A percentile compares a stretch with the other conserved stretches of the same genome.
These are phyloP conservation scores for Pyronema domesticum DNA, from an alignment of 495 filamentous ascomycete species.

Conservation along the genomic window DNA sequence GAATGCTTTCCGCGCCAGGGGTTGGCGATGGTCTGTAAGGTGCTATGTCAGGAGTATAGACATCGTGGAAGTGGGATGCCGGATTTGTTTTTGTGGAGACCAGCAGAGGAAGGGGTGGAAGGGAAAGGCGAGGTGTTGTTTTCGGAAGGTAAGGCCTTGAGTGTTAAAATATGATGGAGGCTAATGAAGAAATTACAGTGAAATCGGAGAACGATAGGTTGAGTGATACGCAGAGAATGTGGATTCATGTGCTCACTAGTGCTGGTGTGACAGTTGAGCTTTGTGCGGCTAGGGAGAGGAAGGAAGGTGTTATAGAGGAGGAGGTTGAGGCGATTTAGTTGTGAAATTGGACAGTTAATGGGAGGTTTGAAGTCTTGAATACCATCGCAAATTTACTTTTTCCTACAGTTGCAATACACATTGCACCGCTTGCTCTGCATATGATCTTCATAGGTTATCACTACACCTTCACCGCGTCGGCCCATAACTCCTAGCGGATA, in stretches of 20 bases:
- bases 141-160: conserved; percentile 53
- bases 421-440: too few species aligned
- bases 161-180: background rate
- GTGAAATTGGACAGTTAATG: too few species aligned
- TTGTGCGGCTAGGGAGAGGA: conserved; percentile 64
- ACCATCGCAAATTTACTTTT: too few species aligned
- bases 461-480: too few species aligned
- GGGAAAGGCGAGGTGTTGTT: conserved; percentile 50
- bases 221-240: conserved; percentile 89
- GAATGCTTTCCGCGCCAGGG: conserved; percentile 60
- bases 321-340: background rate
- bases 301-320: conserved; percentile 1
- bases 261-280: conserved; percentile 75
- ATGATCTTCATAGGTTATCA: too few species aligned
- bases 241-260: conserved; percentile 80
- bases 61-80: conserved; percentile 76
- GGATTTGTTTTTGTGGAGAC: conserved; percentile 72
- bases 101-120: conserved; percentile 23
- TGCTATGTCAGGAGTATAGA: conserved; percentile 84
- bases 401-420: too few species aligned
- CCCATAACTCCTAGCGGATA: too few species aligned
- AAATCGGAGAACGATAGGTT: conserved; percentile 63
- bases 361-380: too few species aligned
- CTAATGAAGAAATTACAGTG: conserved; percentile 6
- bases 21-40: conserved; percentile 69